Percentiles rank a stretch among this genome's conserved stretches.
Conservation (phyloP, 352 stramenopile genomes). For the Pythium biforme region DNA sequence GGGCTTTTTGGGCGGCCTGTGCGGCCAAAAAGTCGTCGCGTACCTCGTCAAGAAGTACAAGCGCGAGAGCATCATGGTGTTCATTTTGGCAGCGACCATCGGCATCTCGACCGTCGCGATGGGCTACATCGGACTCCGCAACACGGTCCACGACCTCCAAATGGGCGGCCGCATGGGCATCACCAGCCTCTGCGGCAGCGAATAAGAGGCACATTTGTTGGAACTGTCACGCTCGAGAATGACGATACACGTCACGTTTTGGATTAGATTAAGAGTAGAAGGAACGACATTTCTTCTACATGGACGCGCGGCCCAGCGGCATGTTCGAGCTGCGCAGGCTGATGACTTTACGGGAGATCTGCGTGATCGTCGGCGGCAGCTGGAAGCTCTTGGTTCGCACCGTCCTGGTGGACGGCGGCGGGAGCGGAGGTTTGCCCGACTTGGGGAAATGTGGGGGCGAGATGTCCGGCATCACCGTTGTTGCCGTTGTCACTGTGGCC, state of each 20-base stretch:
- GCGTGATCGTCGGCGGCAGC: conserved; percentile 12
- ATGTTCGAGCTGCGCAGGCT: conserved; percentile 52
- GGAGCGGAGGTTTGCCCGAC: conserved; percentile 15
- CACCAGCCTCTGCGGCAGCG: conserved; percentile 57
- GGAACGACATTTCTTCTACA: not conserved
- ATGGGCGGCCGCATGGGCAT: conserved; percentile 66
- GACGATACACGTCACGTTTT: not conserved
- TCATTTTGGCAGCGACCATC: conserved; percentile 69
- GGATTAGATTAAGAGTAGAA: not conserved
- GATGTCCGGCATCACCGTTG: not conserved
- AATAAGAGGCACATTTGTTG: too few species aligned
- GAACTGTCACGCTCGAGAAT: not conserved
- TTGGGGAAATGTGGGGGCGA: not conserved
- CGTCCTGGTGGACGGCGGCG: not conserved
- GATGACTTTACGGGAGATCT: conserved; percentile 43
- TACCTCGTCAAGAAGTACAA: conserved; percentile 91
- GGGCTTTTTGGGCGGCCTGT: conserved; percentile 83
- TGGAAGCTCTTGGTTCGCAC: not conserved
- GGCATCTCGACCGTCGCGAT: conserved; percentile 70
- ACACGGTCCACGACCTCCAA: conserved; percentile 54
- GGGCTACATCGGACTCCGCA: conserved; percentile 60
- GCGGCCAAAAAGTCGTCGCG: conserved; percentile 78
- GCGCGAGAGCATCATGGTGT: conserved; percentile 84
- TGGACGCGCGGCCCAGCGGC: conserved; percentile 24
- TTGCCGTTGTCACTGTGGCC: not conserved